Base-by-base conservation (phyloP, 371 early-diverging fungal genomes). In the Mortierella sp. region DNA sequence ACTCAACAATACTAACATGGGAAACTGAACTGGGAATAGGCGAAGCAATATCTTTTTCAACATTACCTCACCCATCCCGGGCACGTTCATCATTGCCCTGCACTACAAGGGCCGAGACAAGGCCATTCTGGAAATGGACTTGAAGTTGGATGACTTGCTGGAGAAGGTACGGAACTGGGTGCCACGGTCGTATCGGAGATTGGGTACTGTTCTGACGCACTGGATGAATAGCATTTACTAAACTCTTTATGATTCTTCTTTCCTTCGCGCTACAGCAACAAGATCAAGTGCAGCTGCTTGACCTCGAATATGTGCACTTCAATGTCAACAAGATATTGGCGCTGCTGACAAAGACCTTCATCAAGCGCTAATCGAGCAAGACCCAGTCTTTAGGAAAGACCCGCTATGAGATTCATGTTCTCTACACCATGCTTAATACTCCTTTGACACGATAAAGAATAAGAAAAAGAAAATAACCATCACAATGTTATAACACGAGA, bases 51-150 rank as follows among this genome's bases (percentile, higher is more conserved):
- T 97, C 53, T 94, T 85, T 74, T 95, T 97, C 82, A 89, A 89
- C 59, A 93, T 97, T 43, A 84, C 86, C 31, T 94, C 94, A 18
- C 96, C 96, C 19, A 81, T 92, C 48, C 91, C 94, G 0, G 95
- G 95, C 12, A 93, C 94, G 7, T 97, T 94, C 70, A 86, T 95
- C 38, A 94, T 96, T 70, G 89, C 92, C 8, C 84, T 97, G 72
- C 89, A 93, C 65, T 96, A 92, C 78, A 95, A 95, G 82, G 91
- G 91, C 23, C 88, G 98, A 16, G 97, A 96, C 49, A 94, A 94
- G 71, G 91, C 98, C 1, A 95, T 97, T 56, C 78, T 97, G 61
- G 95, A 95, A 81, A 96, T 97, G 95, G 96, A 96, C 80, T 84
- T 97, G 69, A 94, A 95, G 63, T 83, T 97, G 34, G 97, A 97